A percentile compares a stretch with the other conserved stretches of the same genome.
Conservation (phyloP, 2,329 filamentous ascomycete species). For the Graphilbum sp. region DNA sequence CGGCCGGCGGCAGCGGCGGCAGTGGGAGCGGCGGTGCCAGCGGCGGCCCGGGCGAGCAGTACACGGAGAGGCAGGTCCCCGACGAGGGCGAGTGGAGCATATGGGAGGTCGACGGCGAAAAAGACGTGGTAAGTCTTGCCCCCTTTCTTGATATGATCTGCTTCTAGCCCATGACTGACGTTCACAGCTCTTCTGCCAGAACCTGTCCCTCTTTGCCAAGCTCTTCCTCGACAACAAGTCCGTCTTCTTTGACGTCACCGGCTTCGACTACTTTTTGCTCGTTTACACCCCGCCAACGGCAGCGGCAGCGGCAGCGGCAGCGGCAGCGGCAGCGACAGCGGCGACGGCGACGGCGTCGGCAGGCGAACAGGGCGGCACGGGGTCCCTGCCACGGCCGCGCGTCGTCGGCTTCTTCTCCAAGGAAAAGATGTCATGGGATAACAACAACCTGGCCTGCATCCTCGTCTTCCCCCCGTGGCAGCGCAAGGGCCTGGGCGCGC, state of each 20-base stretch:
- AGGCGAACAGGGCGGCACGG: neutral
- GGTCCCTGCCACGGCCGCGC: slow-evolving; percentile 9
- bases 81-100: slow-evolving; percentile 66
- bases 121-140: slow-evolving; percentile 44
- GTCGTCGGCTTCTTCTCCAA: slow-evolving; percentile 97
- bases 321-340: slow-evolving; percentile 1
- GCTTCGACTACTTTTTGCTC: slow-evolving; percentile 88
- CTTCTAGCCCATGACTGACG: neutral
- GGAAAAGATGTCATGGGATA: slow-evolving; percentile 97
- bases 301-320: neutral
- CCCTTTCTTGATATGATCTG: too few species aligned
- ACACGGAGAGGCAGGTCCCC: slow-evolving; percentile 26
- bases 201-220: slow-evolving; percentile 89
- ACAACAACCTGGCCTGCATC: slow-evolving; percentile 95
- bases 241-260: slow-evolving; percentile 90
- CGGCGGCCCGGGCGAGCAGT: slow-evolving; percentile 13
- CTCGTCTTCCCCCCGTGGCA: slow-evolving; percentile 93
- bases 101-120: slow-evolving; percentile 84
- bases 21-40: too few species aligned
- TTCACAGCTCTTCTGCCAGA: slow-evolving; percentile 72
- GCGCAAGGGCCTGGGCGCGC: slow-evolving; percentile 67
- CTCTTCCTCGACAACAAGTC: slow-evolving; percentile 97
- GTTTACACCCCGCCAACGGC: slow-evolving; percentile 47
- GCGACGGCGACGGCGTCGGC: slow-evolving; percentile 6
- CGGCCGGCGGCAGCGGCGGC: slow-evolving; percentile 13